Evolutionary conservation across 768 basidiomycete genomes (phyloP), one percentile per base, ranked within the genome.

Genomic region (Ephemerocybe angulata): DNA sequence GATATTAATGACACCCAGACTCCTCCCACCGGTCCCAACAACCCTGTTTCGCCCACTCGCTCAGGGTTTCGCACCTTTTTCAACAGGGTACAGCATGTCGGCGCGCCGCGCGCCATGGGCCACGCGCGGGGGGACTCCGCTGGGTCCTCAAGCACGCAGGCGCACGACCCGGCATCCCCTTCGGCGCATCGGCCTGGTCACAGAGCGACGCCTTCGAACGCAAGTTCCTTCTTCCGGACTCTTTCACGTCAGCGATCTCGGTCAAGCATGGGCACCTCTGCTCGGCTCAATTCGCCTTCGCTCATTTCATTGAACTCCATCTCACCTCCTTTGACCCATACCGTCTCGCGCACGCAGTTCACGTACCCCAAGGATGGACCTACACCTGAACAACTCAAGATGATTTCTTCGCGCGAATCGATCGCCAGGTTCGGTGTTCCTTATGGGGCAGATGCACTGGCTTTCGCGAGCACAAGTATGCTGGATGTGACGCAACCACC

Each of bases 251-350:
- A 82, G 65, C 73, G 72, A 58, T 76, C 80, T 42, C 64, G 67
- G 31, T 67, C 70, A 73, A 55, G 53, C 22, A 53, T 51, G 22
- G 49, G 46, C 38, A n/a, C 38, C 52, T 70, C 70, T 15, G 68
- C 68, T 55, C 69, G 72, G 52, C 75, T 84, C 44, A 82, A 77
- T 30, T 88, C 85, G 1, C 83, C 87, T 7, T 88, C 88, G 19
- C 72, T 78, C 51, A 83, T 89, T 53, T 89, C 89, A 17, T 73
- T 90, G 31, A 75, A 83, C 59, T 87, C 81, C 10, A 92, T 93
- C 54, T 90, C 88, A 4, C 64, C 87, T 4, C 90, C 90, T 6
- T 78, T 93, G 8, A 78, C 84, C 5, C 87, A 93, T 65, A 92
- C 90, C 11, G 72, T 80, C 25, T 72, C 80, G 21, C 83, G 86